These are phyloP conservation scores for Amesomyces nigricolor DNA, from an alignment of 2,329 filamentous ascomycete species.

Conservation along the genomic window DNA sequence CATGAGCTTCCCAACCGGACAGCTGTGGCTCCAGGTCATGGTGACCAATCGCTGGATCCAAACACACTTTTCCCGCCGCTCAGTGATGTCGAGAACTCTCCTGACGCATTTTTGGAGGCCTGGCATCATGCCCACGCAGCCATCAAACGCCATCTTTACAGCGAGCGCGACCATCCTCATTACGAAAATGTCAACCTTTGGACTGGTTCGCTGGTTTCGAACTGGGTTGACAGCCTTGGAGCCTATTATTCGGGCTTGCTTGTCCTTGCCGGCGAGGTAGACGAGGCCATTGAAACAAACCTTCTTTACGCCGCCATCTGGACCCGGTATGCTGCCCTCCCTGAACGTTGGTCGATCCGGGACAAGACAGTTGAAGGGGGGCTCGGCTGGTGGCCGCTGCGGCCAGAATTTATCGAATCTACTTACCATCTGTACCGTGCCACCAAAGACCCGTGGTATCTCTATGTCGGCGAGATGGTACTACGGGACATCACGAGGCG, in stretches of 20 bases:
- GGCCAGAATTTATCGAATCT: conserved; percentile 95
- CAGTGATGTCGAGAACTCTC: conserved; percentile 59
- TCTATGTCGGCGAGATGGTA: conserved; percentile 94
- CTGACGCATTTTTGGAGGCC: conserved; percentile 71
- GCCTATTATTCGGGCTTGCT: conserved; percentile 92
- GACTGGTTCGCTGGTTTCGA: conserved; percentile 81
- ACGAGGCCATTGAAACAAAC: conserved; percentile 86
- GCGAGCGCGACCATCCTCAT: conserved; percentile 77
- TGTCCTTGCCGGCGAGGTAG: conserved; percentile 77
- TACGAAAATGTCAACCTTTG: conserved; percentile 85
- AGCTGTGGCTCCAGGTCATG: conserved; percentile 35
- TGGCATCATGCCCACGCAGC: conserved; percentile 84
- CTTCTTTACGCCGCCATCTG: conserved; percentile 87
- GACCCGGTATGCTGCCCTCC: conserved; percentile 89
- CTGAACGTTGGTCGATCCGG: conserved; percentile 86
- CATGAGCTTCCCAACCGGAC: conserved; percentile 53
- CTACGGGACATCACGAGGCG: conserved; percentile 79
- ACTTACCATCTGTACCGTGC: conserved; percentile 94
- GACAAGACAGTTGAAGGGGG: conserved; percentile 80
- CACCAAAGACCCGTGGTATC: conserved; percentile 91
- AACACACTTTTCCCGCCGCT: conserved; percentile 58
- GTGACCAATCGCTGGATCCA: conserved; percentile 52
- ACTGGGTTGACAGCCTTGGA: conserved; percentile 94
- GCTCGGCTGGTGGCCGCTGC: conserved; percentile 88
- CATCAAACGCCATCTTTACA: conserved; percentile 88